Evolutionary conservation across 1,284 basidiomycete genomes (phyloP).

Genomic region (Salmacisia buchloeana): DNA sequence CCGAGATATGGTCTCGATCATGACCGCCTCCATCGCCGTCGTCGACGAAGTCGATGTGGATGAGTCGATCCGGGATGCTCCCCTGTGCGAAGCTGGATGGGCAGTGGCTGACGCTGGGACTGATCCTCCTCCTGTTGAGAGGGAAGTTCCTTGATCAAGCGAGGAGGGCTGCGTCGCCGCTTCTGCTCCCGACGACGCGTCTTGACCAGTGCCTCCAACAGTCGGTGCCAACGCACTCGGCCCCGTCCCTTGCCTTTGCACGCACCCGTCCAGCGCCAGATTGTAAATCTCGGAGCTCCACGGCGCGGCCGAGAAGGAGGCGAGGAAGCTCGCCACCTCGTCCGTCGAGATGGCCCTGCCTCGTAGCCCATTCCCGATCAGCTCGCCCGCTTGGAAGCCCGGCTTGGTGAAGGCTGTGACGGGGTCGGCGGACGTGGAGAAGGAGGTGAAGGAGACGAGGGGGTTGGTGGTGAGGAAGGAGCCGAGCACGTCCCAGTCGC

Average conservation of each 20-base stretch:
- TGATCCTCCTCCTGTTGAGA: too few relatives aligned
- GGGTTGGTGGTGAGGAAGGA: not conserved
- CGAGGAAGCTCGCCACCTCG: not conserved
- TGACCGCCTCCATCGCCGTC: not conserved
- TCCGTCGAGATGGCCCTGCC: not conserved
- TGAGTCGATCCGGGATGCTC: not conserved
- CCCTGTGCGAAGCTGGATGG: not conserved
- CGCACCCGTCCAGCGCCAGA: not conserved
- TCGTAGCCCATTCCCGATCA: not conserved
- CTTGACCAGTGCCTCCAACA: too few relatives aligned
- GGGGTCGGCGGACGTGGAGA: too few relatives aligned
- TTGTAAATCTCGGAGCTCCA: not conserved
- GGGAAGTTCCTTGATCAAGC: too few relatives aligned
- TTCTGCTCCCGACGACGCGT: too few relatives aligned
- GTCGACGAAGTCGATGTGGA: not conserved
- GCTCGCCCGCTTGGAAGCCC: too few relatives aligned
- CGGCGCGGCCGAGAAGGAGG: not conserved
- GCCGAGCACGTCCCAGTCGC: not conserved
- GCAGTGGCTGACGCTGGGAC: too few relatives aligned
- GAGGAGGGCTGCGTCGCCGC: too few relatives aligned
- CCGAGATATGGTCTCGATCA: not conserved
- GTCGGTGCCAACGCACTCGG: not conserved
- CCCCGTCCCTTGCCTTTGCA: not conserved
- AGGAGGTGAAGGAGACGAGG: not conserved
- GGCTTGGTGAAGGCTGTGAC: too few relatives aligned